A percentile compares a stretch with the other conserved stretches of the same genome.
These are phyloP conservation scores for Endothia cerciana DNA, from an alignment of 2,329 filamentous ascomycete species.

Conservation along the genomic window DNA sequence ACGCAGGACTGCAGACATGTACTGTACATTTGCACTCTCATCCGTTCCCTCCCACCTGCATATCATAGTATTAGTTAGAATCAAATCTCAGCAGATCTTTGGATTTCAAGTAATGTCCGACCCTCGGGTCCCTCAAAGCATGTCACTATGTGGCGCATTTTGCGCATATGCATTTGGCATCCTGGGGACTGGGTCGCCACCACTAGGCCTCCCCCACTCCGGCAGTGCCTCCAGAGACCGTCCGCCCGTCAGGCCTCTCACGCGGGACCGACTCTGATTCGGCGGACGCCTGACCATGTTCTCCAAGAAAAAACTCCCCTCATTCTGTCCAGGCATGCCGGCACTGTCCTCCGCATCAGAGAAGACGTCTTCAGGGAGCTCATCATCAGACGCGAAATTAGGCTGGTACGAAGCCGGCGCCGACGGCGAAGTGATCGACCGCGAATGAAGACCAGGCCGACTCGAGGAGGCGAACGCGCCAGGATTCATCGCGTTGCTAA, in stretches of 20 bases:
- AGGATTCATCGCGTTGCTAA: constrained; percentile 65
- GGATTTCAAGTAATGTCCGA: neutral
- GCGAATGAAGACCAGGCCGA: constrained; percentile 74
- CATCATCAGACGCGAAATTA: constrained; percentile 74
- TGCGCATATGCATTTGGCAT: constrained; percentile 41
- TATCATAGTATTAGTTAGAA: neutral
- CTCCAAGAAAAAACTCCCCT: constrained; percentile 60
- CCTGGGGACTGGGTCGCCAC: constrained; percentile 46
- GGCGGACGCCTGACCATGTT: constrained; percentile 64
- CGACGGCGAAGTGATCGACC: constrained; percentile 83
- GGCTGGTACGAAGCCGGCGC: constrained; percentile 58
- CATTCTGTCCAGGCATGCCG: constrained; percentile 40
- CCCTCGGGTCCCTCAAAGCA: constrained; percentile 34
- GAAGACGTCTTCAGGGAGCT: constrained; percentile 72
- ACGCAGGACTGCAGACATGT: constrained; percentile 7
- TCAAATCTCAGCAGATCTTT: neutral
- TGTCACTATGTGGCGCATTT: constrained; percentile 40
- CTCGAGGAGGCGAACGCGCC: constrained; percentile 56
- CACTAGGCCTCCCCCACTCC: constrained; percentile 31
- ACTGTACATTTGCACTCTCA: constrained; percentile 8
- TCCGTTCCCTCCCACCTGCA: neutral
- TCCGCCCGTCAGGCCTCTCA: constrained; percentile 66
- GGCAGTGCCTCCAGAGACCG: constrained; percentile 40
- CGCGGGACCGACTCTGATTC: constrained; percentile 60
- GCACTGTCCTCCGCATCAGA: constrained; percentile 74